Evolutionary conservation across 163 green algal species (phyloP), one percentile per base, ranked within the genome.

Genomic region (Scenedesmus sp.): DNA sequence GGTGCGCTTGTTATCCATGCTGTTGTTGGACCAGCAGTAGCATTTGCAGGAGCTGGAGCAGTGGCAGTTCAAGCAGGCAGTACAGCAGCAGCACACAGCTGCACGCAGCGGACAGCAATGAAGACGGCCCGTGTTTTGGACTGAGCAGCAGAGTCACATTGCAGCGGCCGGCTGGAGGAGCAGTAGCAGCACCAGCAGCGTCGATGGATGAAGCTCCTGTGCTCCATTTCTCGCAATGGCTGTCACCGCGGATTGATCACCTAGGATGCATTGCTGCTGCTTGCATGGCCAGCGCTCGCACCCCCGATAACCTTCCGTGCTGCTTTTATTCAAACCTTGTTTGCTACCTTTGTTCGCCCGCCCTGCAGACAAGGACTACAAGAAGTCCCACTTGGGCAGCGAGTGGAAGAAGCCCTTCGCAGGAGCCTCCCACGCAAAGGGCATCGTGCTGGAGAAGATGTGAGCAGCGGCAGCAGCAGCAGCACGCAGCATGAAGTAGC

Each of bases 371-470:
- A 99, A 99, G 97, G 98, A 99, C 95, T 99, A 99, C 97, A 99
- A 99, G 95, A 99, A 99, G 96, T 96, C 93, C 89, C 97, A 99
- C 91, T 93, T 99, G 93, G 98, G 98, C 92, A 99, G 97, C 73
- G 98, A 99, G 97, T 99, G 97, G 97, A 99, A 99, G 96, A 99
- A 99, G 98, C 98, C 98, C 20, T 99, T 99, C 91, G 97, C 97
- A 85, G 98, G 98, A 90, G 98, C 97, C 88, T 99, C 98, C 20
- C 98, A 99, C 95, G 97, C 98, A 93, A 99, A 99, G 97, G 98
- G 98, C 92, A 99, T 99, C 90, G 98, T 99, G 89, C 96, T 99
- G 87, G 98, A 99, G 96, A 99, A 99, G 97, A 99, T 99, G 97
- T 99, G 91, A 95, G 97, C 87, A 85, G 54, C 52, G 79, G 84